phyloP scores from a whole-genome alignment of 2,329 filamentous ascomycete genomes.

The Aspergillus ibericus region DNA sequence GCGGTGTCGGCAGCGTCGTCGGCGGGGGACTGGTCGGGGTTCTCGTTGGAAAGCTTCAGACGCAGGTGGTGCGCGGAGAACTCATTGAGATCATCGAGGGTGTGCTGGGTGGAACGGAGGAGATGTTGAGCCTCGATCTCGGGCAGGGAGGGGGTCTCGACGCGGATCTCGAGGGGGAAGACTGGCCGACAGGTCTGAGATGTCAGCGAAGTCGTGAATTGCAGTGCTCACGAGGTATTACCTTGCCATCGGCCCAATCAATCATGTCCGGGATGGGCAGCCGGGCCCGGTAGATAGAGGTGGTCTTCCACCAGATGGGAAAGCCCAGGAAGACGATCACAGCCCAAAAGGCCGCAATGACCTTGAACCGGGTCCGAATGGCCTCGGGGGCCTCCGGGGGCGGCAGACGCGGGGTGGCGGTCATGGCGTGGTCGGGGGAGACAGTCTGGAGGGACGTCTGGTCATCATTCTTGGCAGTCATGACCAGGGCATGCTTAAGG shows the following conservation, averaged over 20 bases:
- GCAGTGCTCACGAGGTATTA: slow-evolving; percentile 36
- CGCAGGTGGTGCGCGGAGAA: slow-evolving; percentile 82
- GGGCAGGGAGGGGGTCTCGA: slow-evolving; percentile 68
- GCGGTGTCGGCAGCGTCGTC: slow-evolving; percentile 51
- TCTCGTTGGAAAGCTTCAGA: slow-evolving; percentile 58
- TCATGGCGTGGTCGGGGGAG: slow-evolving; percentile 20
- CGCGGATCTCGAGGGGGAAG: slow-evolving; percentile 79
- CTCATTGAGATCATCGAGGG: slow-evolving; percentile 82
- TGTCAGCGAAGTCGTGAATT: not conserved
- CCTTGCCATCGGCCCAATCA: slow-evolving; percentile 87
- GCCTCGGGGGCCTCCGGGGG: slow-evolving; percentile 75
- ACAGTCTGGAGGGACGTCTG: slow-evolving; percentile 27
- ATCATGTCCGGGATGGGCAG: slow-evolving; percentile 84
- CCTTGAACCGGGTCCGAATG: slow-evolving; percentile 66
- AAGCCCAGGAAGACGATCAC: slow-evolving; percentile 80
- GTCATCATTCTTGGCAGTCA: slow-evolving; percentile 38
- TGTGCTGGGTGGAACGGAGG: slow-evolving; percentile 77
- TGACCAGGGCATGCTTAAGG: slow-evolving; percentile 36
- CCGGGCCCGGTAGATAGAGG: slow-evolving; percentile 82
- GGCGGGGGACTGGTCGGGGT: not conserved
- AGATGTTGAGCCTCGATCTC: slow-evolving; percentile 70
- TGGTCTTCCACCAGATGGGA: slow-evolving; percentile 95
- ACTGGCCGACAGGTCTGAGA: slow-evolving; percentile 80
- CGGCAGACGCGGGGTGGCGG: slow-evolving; percentile 49
- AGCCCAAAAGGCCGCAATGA: slow-evolving; percentile 88